These are phyloP conservation scores for Coniochaeta prunicola DNA, from an alignment of 2,329 filamentous ascomycete genomes.

Conservation along the genomic window DNA sequence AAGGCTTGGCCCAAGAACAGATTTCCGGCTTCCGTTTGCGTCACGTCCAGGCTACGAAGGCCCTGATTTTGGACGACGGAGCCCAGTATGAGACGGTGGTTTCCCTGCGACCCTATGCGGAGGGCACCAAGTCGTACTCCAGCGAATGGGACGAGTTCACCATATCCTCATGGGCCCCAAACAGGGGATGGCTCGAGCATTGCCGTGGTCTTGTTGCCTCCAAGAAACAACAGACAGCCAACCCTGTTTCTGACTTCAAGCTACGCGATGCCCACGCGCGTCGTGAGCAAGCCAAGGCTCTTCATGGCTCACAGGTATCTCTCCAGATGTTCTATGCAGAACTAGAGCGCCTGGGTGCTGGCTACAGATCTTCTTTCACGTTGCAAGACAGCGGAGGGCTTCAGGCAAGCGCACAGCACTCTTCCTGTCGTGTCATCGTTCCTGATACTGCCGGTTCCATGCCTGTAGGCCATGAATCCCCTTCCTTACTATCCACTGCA, in stretches of 20 bases:
- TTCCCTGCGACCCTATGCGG: constrained; percentile 10
- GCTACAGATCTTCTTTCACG: background rate
- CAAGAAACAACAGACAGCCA: background rate
- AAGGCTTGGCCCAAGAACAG: constrained; percentile 7
- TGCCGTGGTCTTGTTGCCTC: background rate
- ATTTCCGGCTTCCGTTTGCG: constrained; percentile 15
- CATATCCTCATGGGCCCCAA: constrained; percentile 17
- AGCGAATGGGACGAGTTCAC: constrained; percentile 20
- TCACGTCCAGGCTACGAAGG: constrained; percentile 17
- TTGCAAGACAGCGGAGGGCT: background rate
- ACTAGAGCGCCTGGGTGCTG: background rate
- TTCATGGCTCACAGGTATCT: background rate
- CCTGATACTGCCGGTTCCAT: background rate
- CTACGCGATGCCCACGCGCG: background rate
- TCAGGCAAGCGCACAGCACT: background rate
- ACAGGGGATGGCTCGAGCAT: constrained; percentile 20
- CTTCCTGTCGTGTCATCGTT: background rate
- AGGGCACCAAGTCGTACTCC: constrained; percentile 11
- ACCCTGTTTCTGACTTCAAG: background rate
- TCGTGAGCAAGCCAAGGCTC: background rate
- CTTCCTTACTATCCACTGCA: background rate
- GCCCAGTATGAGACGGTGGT: constrained; percentile 19
- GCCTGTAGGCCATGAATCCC: background rate
- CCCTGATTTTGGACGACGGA: constrained; percentile 17
- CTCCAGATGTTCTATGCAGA: background rate